Evolutionary conservation across 2,329 filamentous ascomycete genomes (phyloP).

Genomic region (Dactylonectria macrodidyma): DNA sequence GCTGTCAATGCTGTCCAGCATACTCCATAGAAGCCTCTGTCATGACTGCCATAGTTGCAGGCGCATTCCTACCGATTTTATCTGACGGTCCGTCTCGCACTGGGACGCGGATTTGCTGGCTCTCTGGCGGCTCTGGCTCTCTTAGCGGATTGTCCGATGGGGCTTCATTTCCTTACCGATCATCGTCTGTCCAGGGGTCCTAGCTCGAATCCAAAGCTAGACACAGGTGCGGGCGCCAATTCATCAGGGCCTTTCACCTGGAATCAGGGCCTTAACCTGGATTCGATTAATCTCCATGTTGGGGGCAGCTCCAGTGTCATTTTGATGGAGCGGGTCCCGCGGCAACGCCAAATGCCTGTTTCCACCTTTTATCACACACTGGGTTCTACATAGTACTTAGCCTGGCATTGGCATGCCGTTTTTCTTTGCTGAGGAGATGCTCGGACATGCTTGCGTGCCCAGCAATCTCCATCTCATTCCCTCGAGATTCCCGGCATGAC

Average conservation of each 20-base stretch:
- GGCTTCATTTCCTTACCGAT: conserved; percentile 39
- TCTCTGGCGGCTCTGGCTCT: conserved; percentile 12
- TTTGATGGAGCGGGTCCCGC: conserved; percentile 44
- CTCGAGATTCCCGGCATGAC: conserved; percentile 39
- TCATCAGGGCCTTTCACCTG: too few relatives aligned
- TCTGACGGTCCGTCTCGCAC: conserved; percentile 6
- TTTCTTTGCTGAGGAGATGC: conserved; percentile 1
- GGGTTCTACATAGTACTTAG: conserved; percentile 21
- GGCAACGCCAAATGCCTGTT: conserved; percentile 33
- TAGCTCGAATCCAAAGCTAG: conserved; percentile 35
- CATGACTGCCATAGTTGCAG: conserved; percentile 20
- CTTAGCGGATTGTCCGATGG: conserved; percentile 31
- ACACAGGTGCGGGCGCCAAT: conserved; percentile 30
- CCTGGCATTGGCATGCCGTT: conserved; percentile 35
- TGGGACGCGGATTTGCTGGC: background rate
- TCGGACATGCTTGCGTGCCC: conserved; percentile 19
- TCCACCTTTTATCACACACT: conserved; percentile 38
- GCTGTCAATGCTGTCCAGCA: conserved; percentile 8
- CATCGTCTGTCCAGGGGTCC: conserved; percentile 4
- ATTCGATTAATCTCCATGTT: conserved; percentile 41
- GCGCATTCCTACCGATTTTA: conserved; percentile 14
- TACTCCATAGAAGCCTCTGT: conserved; percentile 18
- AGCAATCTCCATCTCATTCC: conserved; percentile 39
- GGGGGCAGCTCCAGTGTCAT: conserved; percentile 40
- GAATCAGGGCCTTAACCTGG: conserved; percentile 20